Evolutionary conservation across 2,329 filamentous ascomycete species (phyloP).

Genomic region (Penicillium expansum): DNA sequence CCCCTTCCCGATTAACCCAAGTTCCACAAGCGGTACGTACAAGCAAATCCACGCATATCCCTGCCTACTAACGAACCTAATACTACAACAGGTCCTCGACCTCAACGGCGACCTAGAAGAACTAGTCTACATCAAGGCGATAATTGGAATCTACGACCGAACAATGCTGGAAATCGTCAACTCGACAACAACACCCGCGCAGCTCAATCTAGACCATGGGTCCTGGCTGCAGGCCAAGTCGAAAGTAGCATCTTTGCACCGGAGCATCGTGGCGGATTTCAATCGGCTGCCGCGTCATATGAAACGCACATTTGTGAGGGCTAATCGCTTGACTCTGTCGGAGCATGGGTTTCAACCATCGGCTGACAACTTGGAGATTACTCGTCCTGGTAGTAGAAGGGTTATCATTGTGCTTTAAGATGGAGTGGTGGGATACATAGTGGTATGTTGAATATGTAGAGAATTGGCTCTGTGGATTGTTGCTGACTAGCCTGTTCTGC

Average conservation of each 20-base stretch:
- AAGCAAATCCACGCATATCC: too few species aligned
- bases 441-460: not conserved
- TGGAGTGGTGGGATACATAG: not conserved
- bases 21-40: not conserved
- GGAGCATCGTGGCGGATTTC: not conserved
- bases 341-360: not conserved
- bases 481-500: not conserved
- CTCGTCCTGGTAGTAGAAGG: not conserved
- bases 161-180: not conserved
- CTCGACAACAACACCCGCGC: not conserved
- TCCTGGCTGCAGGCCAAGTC: not conserved
- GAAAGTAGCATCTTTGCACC: not conserved
- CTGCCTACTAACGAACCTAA: not conserved
- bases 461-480: not conserved
- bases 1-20: too few species aligned
- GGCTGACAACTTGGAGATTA: not conserved
- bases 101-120: not conserved
- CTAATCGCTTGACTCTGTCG: not conserved
- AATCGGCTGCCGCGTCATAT: not conserved
- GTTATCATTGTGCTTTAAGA: not conserved
- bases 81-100: not conserved
- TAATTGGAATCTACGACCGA: not conserved
- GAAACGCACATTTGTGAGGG: not conserved
- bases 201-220: not conserved
- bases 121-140: not conserved